Evolutionary conservation across 768 basidiomycete genomes (phyloP).

Genomic region (Leccinum uliginosum): DNA sequence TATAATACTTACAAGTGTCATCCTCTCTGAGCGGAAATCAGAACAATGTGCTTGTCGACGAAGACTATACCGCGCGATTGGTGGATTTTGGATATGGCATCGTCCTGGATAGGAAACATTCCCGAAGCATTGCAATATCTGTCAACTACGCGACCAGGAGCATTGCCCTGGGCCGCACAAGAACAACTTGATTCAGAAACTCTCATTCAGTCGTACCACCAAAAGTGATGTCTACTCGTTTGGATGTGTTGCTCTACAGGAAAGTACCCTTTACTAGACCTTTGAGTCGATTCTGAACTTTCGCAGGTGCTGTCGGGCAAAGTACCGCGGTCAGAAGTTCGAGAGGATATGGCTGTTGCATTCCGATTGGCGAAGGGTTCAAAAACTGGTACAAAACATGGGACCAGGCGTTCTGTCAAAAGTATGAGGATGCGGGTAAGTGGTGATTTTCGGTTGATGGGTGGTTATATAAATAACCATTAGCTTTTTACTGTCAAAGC

Average conservation of each 20-base stretch:
- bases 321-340: neutral
- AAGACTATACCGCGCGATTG: no score
- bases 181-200: no score
- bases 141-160: no score
- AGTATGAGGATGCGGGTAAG: slow-evolving; percentile 78
- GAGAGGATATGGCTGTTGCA: neutral
- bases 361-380: slow-evolving; percentile 36
- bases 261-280: neutral
- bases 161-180: no score
- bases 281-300: neutral
- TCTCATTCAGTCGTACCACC: no score
- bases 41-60: no score
- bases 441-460: slow-evolving; percentile 6
- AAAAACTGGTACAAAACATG: slow-evolving; percentile 76
- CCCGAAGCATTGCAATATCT: no score
- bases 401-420: slow-evolving; percentile 76
- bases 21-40: no score
- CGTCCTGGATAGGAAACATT: no score
- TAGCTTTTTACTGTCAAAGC: slow-evolving; percentile 86
- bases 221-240: neutral
- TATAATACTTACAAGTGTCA: neutral
- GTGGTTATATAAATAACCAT: slow-evolving; percentile 1
- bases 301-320: neutral
- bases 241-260: neutral
- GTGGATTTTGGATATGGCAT: no score